Conservation (phyloP, 2,329 filamentous ascomycete species). For the Amesomyces nigricolor region DNA sequence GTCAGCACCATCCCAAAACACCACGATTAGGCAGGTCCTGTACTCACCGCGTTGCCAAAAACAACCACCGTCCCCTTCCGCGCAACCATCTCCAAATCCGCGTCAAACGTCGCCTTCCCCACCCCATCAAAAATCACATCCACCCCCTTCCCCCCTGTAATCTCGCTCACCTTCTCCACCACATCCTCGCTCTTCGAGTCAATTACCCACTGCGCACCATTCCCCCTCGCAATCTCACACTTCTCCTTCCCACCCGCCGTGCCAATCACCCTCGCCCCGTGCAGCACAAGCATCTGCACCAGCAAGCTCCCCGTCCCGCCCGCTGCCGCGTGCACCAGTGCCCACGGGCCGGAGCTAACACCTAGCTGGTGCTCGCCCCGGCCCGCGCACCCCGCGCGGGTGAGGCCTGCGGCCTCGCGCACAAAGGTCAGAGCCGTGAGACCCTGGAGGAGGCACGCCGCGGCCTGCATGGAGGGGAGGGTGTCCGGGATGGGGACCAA, state of each 20-base stretch:
- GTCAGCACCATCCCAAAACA: constrained; percentile 7
- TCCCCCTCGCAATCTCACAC: constrained; percentile 59
- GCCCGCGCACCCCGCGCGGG: background rate
- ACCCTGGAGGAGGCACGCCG: constrained; percentile 71
- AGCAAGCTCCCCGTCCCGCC: constrained; percentile 75
- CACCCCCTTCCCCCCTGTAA: constrained; percentile 67
- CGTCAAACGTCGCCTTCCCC: constrained; percentile 78
- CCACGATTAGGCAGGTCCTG: background rate
- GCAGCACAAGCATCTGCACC: constrained; percentile 63
- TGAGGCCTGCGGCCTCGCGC: constrained; percentile 52
- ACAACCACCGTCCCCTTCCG: constrained; percentile 71
- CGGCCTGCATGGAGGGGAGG: constrained; percentile 56
- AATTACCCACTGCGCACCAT: constrained; percentile 67
- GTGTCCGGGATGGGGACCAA: constrained; percentile 55
- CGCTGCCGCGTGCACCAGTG: constrained; percentile 79
- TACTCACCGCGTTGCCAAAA: constrained; percentile 71
- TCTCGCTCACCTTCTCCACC: constrained; percentile 55
- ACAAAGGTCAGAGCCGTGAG: constrained; percentile 77
- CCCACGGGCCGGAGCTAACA: constrained; percentile 71
- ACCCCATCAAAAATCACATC: constrained; percentile 81
- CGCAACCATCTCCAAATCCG: constrained; percentile 66
- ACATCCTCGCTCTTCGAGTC: constrained; percentile 60
- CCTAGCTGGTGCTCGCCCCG: constrained; percentile 33
- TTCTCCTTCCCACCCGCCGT: constrained; percentile 72
- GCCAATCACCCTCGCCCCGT: constrained; percentile 74